Evolutionary conservation across 2,329 filamentous ascomycete genomes (phyloP).

Genomic region (Elsinoe perseae): DNA sequence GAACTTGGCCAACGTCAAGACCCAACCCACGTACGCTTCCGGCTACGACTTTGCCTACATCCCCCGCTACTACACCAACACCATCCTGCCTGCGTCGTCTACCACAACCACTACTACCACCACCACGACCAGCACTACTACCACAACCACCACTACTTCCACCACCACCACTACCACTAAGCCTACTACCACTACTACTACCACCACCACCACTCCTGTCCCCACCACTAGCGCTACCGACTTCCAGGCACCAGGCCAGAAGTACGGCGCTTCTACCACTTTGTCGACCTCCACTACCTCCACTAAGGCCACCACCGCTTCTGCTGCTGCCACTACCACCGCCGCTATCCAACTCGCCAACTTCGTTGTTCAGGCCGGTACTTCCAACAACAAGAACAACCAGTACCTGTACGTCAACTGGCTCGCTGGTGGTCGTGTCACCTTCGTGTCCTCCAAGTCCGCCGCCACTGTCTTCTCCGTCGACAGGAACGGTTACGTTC

Average conservation of each 20-base stretch:
- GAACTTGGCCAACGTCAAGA: background rate
- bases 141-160: background rate
- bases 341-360: background rate
- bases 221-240: background rate
- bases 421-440: background rate
- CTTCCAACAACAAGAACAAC: background rate
- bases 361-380: background rate
- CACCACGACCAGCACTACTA: background rate
- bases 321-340: background rate
- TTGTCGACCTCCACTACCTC: background rate
- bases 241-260: background rate
- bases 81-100: background rate
- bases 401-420: conserved; percentile 12
- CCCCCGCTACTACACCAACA: conserved; percentile 8
- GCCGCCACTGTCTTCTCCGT: background rate
- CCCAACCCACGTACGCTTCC: background rate
- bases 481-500: conserved; percentile 5
- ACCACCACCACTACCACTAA: background rate
- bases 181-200: background rate
- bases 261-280: no score
- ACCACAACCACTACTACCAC: background rate
- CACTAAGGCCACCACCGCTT: background rate
- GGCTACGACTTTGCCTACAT: background rate
- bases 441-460: background rate
- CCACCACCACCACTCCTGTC: background rate